These are phyloP conservation scores for Neofusicoccum parvum DNA, from an alignment of 2,329 filamentous ascomycete species.

Conservation along the genomic window DNA sequence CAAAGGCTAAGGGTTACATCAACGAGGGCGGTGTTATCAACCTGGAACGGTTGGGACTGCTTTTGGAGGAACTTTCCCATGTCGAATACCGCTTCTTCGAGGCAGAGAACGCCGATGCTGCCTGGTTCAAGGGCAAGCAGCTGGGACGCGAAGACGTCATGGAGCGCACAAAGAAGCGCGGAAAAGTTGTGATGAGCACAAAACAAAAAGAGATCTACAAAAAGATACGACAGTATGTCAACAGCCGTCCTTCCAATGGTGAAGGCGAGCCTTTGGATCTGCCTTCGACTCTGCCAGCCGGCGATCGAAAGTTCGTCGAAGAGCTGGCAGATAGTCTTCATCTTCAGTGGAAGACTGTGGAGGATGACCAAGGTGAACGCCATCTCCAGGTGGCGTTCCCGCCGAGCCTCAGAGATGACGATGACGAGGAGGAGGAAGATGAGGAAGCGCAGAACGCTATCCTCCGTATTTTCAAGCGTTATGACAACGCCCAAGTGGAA, in stretches of 20 bases:
- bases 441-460: conserved; percentile 85
- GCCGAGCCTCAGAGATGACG: conserved; percentile 51
- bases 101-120: conserved; percentile 80
- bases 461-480: conserved; percentile 81
- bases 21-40: conserved; percentile 95
- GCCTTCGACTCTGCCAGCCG: conserved; percentile 70
- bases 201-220: conserved; percentile 81
- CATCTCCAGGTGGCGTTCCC: conserved; percentile 67
- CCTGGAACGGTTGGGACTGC: conserved; percentile 71
- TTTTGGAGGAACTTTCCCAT: conserved; percentile 82
- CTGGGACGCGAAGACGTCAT: conserved; percentile 69
- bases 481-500: conserved; percentile 85
- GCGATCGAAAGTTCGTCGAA: conserved; percentile 91
- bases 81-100: conserved; percentile 95
- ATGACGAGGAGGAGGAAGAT: conserved; percentile 70
- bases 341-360: conserved; percentile 65
- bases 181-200: conserved; percentile 73
- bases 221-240: conserved; percentile 79
- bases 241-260: conserved; percentile 59
- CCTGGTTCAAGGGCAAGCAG: conserved; percentile 89
- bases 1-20: conserved; percentile 88
- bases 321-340: conserved; percentile 74
- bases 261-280: conserved; percentile 66
- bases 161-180: conserved; percentile 60
- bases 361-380: conserved; percentile 64